These are phyloP conservation scores for Aegle marmelos DNA, from an alignment of 345 rosid species.

Conservation along the genomic window DNA sequence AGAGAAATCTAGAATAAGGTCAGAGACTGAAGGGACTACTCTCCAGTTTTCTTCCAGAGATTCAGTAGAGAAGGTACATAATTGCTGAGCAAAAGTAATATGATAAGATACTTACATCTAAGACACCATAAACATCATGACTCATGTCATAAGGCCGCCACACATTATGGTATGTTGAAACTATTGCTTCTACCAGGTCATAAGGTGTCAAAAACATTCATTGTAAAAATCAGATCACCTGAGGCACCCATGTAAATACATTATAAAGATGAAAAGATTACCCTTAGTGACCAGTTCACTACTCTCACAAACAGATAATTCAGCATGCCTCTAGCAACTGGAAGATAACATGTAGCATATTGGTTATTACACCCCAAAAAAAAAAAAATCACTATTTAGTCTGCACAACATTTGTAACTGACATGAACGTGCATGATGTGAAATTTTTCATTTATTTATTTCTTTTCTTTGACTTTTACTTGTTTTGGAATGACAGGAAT, in stretches of 20 bases:
- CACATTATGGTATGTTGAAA: not conserved
- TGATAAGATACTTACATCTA: not conserved
- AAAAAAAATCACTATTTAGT: not conserved
- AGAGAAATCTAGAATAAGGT: not conserved
- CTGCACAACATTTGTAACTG: not conserved
- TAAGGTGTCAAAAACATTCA: not conserved
- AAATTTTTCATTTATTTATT: no score
- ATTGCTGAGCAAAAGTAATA: not conserved
- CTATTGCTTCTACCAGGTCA: not conserved
- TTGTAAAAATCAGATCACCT: not conserved
- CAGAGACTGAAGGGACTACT: not conserved
- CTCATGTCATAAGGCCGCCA: not conserved
- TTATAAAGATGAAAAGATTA: not conserved
- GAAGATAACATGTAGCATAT: not conserved
- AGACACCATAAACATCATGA: not conserved
- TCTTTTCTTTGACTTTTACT: not conserved
- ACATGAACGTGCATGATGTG: not conserved
- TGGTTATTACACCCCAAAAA: not conserved
- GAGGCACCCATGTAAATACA: not conserved
- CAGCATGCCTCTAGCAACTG: not conserved
- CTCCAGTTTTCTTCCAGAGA: not conserved
- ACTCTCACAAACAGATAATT: not conserved
- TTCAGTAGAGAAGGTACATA: not conserved
- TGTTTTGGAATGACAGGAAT: not conserved
- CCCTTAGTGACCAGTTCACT: not conserved